Conservation (phyloP, 306 rosid genomes). For the Carpinus fangiana region DNA sequence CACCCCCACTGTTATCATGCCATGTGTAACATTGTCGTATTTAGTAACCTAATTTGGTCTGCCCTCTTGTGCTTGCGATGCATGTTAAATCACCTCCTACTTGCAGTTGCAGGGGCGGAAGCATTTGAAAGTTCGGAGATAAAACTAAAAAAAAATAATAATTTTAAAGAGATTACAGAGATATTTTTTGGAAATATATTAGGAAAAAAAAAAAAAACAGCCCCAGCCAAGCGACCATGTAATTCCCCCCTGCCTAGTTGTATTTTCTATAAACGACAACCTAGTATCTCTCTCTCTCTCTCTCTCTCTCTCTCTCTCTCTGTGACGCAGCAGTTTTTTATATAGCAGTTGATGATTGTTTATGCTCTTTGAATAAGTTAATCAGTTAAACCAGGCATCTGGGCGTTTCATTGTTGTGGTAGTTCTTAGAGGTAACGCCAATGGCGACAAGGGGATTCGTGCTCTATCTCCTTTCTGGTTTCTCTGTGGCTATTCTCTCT, state of each 20-base stretch:
- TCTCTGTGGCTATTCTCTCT: constrained; percentile 56
- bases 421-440: background rate
- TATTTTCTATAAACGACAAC: background rate
- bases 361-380: no score
- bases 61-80: background rate
- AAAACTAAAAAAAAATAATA: no score
- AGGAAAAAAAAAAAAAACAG: no score
- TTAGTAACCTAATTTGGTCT: background rate
- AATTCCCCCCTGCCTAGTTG: no score
- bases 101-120: no score
- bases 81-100: background rate
- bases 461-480: constrained; percentile 57
- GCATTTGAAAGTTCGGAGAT: no score
- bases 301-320: background rate
- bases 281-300: background rate
- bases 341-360: no score
- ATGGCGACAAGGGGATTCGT: constrained; percentile 58
- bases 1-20: background rate
- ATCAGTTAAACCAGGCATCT: background rate
- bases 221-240: no score
- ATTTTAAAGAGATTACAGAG: no score
- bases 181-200: no score
- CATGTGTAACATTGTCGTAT: background rate
- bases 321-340: background rate
- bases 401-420: background rate